Evolutionary conservation across 192 early-diverging fungal genomes (phyloP), one percentile per base, ranked within the genome.

Genomic region (Podila clonocystis): DNA sequence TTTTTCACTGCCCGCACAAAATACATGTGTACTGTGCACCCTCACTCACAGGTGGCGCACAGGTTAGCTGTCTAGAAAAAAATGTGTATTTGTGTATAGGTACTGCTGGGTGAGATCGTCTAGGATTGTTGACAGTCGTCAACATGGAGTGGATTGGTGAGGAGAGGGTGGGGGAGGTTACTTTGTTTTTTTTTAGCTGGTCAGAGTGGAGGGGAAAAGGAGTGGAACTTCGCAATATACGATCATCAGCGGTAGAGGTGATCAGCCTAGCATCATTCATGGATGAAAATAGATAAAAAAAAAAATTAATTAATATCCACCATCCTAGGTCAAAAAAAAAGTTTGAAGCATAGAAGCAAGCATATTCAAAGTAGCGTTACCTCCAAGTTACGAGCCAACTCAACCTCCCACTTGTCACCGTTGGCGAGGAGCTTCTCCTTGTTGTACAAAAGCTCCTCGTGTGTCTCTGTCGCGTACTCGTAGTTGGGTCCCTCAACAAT

Each of bases 401-500:
- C 92, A 34, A 95, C 91, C 85, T 99, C 97, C 96, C 97, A 99
- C 87, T 96, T 97, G 84, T 99, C 97, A 74, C 97, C 97, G 76
- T 99, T 99, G 34, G 95, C 91, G 68, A 99, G 84, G 12, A 99
- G 87, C 88, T 97, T 97, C 71, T 96, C 95, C 91, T 99, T 99
- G 89, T 99, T 99, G 84, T 97, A 97, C 66, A 99, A 87, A 61
- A 99, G 88, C 84, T 99, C 97, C 87, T 99, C 97, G 78, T 95
- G 95, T 34, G 97, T 97, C 87, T 99, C 97, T 3, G 96, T 97
- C 33, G 95, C 88, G 82, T 93, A 96, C 84, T 99, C 97, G 87
- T 95, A 97, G 86, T 99, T 99, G 70, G 96, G 95, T 36, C 93
- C 93, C 87, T 97, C 97, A 9, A 99, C 97, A 89, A 99, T 99